Conservation (phyloP, 108 stramenopile species). For the Stephanodiscus minutulus region DNA sequence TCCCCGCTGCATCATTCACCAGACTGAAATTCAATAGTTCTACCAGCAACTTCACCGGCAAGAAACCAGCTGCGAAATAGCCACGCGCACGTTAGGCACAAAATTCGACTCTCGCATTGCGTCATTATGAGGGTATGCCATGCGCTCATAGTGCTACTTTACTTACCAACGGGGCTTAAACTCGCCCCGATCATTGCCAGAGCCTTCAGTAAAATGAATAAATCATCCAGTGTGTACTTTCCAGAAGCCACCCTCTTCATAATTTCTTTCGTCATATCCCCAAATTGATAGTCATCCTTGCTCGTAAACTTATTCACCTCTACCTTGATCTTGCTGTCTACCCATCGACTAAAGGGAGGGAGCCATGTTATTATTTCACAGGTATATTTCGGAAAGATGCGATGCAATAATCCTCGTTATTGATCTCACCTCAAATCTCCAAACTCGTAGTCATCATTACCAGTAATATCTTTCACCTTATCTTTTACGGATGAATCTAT, state of each 20-base stretch:
- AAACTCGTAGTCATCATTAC: slow-evolving; percentile 51
- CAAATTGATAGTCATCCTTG: slow-evolving; percentile 30
- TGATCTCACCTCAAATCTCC: slow-evolving; percentile 28
- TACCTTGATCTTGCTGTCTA: slow-evolving; percentile 33
- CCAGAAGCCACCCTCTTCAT: slow-evolving; percentile 28
- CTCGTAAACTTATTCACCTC: slow-evolving; percentile 30
- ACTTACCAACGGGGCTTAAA: slow-evolving; percentile 39
- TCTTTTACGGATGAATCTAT: slow-evolving; percentile 39
- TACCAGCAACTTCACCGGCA: slow-evolving; percentile 41
- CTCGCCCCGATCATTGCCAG: slow-evolving; percentile 41
- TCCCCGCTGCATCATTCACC: slow-evolving; percentile 33
- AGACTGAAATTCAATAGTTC: slow-evolving; percentile 41
- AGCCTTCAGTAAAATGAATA: slow-evolving; percentile 42
- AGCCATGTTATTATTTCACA: not conserved
- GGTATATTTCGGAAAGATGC: not conserved
- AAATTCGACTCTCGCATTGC: not conserved
- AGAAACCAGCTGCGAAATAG: slow-evolving; percentile 20
- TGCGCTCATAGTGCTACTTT: no score
- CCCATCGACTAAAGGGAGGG: slow-evolving; percentile 20
- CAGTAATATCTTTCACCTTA: slow-evolving; percentile 33
- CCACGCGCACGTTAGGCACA: not conserved
- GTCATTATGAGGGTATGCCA: no score
- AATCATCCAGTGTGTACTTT: slow-evolving; percentile 43
- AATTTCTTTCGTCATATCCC: slow-evolving; percentile 44
- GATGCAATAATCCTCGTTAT: not conserved